Percentiles rank a stretch among this genome's conserved stretches.
Evolutionary conservation across 805 yeast genomes (phyloP).

Genomic region (Wickerhamiella bombiphila): DNA sequence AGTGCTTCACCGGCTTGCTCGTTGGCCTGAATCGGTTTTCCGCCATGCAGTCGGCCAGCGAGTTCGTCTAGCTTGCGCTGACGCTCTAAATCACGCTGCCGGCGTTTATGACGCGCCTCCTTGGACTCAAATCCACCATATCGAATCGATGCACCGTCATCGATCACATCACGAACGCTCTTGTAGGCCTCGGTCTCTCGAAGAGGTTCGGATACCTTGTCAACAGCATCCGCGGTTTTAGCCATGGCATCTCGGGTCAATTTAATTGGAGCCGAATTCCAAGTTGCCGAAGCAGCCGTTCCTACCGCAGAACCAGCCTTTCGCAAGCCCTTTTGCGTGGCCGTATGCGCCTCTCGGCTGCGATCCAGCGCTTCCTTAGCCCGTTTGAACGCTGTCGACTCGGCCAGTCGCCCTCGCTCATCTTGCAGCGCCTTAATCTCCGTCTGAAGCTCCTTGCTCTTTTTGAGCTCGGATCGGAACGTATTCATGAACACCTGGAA

Average conservation of each 20-base stretch:
- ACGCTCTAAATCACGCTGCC: slow-evolving; percentile 33
- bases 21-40: slow-evolving; percentile 48
- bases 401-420: slow-evolving; percentile 88
- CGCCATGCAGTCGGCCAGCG: slow-evolving; percentile 34
- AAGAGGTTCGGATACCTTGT: slow-evolving; percentile 78
- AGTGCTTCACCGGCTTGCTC: slow-evolving; percentile 58
- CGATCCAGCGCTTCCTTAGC: slow-evolving; percentile 85
- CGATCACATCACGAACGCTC: slow-evolving; percentile 75
- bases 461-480: slow-evolving; percentile 79
- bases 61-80: slow-evolving; percentile 29
- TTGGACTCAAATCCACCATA: slow-evolving; percentile 88
- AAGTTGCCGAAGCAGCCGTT: slow-evolving; percentile 73
- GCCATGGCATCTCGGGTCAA: slow-evolving; percentile 77
- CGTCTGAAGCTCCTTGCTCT: slow-evolving; percentile 76
- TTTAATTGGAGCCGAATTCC: slow-evolving; percentile 91
- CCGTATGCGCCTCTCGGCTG: slow-evolving; percentile 60
- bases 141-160: slow-evolving; percentile 74
- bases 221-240: slow-evolving; percentile 70
- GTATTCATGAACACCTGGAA: slow-evolving; percentile 87
- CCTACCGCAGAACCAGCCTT: slow-evolving; percentile 94
- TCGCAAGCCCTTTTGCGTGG: slow-evolving; percentile 56
- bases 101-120: slow-evolving; percentile 61
- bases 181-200: slow-evolving; percentile 80
- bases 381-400: slow-evolving; percentile 79
- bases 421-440: slow-evolving; percentile 89